phyloP scores from a whole-genome alignment of 192 early-diverging fungal species.

The Rhizophagus sp. region DNA sequence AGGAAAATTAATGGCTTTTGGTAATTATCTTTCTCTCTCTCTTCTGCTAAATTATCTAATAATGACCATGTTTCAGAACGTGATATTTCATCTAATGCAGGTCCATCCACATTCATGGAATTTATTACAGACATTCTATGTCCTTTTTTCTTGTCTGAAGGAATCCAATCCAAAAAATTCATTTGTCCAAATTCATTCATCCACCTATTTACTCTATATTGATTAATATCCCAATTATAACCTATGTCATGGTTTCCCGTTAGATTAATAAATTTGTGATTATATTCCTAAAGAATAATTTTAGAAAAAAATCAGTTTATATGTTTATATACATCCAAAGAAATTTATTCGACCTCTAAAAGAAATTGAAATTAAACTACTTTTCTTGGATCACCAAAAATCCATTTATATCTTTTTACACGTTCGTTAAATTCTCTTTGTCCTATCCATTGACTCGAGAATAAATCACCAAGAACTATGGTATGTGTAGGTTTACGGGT shows the following conservation, averaged over 20 bases:
- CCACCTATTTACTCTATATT: conserved; percentile 52
- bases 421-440: conserved; percentile 56
- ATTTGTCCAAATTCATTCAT: conserved; percentile 55
- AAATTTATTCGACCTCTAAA: not conserved
- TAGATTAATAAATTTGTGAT: conserved; percentile 46
- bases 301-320: too few relatives aligned
- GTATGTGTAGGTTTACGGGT: conserved; percentile 51
- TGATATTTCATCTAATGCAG: conserved; percentile 47
- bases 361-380: conserved; percentile 16
- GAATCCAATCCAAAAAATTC: conserved; percentile 45
- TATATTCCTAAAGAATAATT: conserved; percentile 2
- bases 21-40: conserved; percentile 35
- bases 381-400: conserved; percentile 44
- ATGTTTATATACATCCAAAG: too few relatives aligned
- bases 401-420: conserved; percentile 56
- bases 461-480: conserved; percentile 64
- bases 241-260: conserved; percentile 73
- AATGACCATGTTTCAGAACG: conserved; percentile 58
- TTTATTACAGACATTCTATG: conserved; percentile 39
- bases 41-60: conserved; percentile 39
- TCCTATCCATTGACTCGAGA: conserved; percentile 66
- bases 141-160: not conserved
- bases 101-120: conserved; percentile 46
- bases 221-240: conserved; percentile 58
- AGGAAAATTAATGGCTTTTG: conserved; percentile 53